Percentiles rank a stretch among this genome's conserved stretches.
phyloP scores from a whole-genome alignment of 2,329 filamentous ascomycete genomes.

The Cadophora malorum region DNA sequence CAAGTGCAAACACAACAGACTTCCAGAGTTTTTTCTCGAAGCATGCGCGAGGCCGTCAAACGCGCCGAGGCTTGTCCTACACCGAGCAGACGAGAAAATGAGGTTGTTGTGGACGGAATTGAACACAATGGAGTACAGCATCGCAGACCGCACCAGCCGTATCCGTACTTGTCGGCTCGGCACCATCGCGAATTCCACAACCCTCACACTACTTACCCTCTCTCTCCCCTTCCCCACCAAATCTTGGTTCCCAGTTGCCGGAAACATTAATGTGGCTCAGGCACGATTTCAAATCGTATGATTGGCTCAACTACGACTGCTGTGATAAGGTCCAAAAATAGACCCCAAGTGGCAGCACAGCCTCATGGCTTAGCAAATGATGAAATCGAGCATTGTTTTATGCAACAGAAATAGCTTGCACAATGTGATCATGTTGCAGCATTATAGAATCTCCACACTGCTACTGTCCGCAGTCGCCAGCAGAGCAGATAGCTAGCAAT shows the following conservation, averaged over 20 bases:
- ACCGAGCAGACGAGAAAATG: conserved; percentile 4
- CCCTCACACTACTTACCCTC: too few relatives aligned
- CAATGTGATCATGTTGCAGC: conserved; percentile 5
- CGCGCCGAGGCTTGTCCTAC: neutral
- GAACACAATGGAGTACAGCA: neutral
- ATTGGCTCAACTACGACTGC: neutral
- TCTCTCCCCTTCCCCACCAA: neutral
- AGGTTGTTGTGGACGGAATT: neutral
- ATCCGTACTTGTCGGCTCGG: neutral
- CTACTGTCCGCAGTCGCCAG: conserved; percentile 1
- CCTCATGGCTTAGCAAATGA: conserved; percentile 4
- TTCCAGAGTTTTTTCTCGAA: conserved; percentile 14
- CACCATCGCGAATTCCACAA: neutral
- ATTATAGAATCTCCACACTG: conserved; percentile 6
- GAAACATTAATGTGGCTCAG: neutral
- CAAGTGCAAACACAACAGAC: conserved; percentile 15
- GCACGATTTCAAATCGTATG: neutral
- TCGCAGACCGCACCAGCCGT: neutral
- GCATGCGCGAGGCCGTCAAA: neutral
- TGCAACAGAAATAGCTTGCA: conserved; percentile 19
- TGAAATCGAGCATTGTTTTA: conserved; percentile 4
- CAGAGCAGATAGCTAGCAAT: neutral
- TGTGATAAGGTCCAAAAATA: neutral
- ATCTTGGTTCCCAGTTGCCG: neutral
- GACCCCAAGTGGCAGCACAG: neutral